A percentile compares a stretch with the other conserved stretches of the same genome.
phyloP scores from a whole-genome alignment of 352 stramenopile species.

The Pythium phragmiticola region DNA sequence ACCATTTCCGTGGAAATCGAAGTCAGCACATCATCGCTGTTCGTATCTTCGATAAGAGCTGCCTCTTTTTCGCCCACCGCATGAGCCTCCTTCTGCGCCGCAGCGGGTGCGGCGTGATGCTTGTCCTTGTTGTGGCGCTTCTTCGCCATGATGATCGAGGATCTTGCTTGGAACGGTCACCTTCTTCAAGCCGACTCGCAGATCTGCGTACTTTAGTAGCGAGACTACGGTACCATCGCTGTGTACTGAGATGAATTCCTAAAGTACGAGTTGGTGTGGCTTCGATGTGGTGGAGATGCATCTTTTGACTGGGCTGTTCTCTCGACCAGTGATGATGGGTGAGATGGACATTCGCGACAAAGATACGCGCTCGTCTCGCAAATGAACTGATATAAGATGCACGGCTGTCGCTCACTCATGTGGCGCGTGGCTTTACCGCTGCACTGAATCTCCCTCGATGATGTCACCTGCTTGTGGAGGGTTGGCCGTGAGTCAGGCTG shows the following conservation, averaged over 20 bases:
- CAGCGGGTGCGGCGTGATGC: background rate
- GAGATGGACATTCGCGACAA: constrained; percentile 25
- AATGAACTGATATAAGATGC: constrained; percentile 16
- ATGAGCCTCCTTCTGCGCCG: background rate
- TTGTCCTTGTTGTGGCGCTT: constrained; percentile 26
- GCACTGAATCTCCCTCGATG: constrained; percentile 17
- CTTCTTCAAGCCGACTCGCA: constrained; percentile 11
- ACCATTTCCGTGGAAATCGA: background rate
- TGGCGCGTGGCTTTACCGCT: constrained; percentile 21
- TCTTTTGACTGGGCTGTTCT: constrained; percentile 3
- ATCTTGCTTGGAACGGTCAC: constrained; percentile 9
- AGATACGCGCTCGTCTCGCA: constrained; percentile 17
- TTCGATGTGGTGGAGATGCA: constrained; percentile 4
- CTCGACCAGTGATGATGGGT: constrained; percentile 8
- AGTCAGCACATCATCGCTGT: background rate
- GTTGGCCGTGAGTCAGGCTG: background rate
- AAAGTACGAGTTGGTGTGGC: constrained; percentile 12
- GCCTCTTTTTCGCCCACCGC: background rate
- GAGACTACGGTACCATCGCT: background rate
- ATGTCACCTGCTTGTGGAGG: background rate
- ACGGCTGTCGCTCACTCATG: constrained; percentile 23
- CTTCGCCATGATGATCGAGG: constrained; percentile 28
- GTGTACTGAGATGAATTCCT: background rate
- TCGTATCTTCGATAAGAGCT: background rate
- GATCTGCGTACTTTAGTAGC: constrained; percentile 24